Base-by-base conservation (phyloP, 2,329 filamentous ascomycete genomes). In the Fusarium bulbicola region DNA sequence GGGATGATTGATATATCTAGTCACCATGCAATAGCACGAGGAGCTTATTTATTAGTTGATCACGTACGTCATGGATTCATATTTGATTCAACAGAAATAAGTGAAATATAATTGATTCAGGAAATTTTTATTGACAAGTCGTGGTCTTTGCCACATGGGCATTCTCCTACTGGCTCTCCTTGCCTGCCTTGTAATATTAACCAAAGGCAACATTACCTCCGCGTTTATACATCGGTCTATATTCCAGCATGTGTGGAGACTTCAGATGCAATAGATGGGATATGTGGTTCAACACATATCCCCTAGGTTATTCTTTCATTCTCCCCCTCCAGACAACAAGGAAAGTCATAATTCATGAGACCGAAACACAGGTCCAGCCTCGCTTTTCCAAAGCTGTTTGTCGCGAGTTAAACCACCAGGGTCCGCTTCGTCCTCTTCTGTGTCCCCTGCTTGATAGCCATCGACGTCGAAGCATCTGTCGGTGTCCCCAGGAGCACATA, bases 351-450 rank as follows among this genome's bases (percentile, higher is more conserved):
- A 70, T 45, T 77, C 73, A 76, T 71, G 68, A 74, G 32, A 30
- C 56, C 39, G 63, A 57, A 42, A 65, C 71, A 43, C 75, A 77
- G 61, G 53, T 70, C 75, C 75, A 77, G 65, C 64, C 69, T 75
- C 72, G 67, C 62, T 68, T 74, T 42, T 67, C 57, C 56, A 68
- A 45, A 7, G 39, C 52, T 16, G 63, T 42, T 43, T 73, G 71
- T 34, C 71, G 54, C 40, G 70, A 73, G 54, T 65, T 62, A 32
- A 67, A 71, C 70, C 70, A 73, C 70, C 70, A 74, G 66, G 70
- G 66, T 59, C 70, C 70, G 42, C 66, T 73, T 61, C 67, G 60
- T 46, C 66, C 49, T 21, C 67, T 56, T 49, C 54, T 47, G 42
- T 66, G 63, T 39, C 71, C 60, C 20, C 68, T 52, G 39, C 49